Percentiles rank a stretch among this genome's conserved stretches.
Evolutionary conservation across 352 stramenopile species (phyloP).

Genomic region (Pythium scleroteichum): DNA sequence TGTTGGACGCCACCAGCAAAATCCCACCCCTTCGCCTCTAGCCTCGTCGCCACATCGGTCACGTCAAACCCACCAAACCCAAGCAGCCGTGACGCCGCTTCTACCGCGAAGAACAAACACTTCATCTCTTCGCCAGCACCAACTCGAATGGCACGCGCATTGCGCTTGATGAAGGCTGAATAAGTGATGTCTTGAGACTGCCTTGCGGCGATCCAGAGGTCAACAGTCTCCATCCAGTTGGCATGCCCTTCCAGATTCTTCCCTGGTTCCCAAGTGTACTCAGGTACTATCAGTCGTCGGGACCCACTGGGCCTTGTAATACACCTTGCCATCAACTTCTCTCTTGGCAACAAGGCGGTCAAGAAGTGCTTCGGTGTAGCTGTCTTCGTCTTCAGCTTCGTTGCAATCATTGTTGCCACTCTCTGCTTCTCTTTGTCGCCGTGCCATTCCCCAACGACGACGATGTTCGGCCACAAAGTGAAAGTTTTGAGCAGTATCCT

Average conservation of each 20-base stretch:
- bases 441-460: too few species aligned
- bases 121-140: constrained; percentile 9
- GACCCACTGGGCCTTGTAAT: constrained; percentile 4
- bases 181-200: background rate
- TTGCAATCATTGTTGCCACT: too few species aligned
- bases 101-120: background rate
- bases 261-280: constrained; percentile 1
- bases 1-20: background rate
- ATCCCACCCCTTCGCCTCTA: background rate
- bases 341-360: background rate
- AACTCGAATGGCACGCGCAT: background rate
- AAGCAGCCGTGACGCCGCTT: background rate
- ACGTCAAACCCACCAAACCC: background rate
- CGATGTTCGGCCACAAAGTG: too few species aligned
- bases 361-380: background rate
- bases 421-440: too few species aligned
- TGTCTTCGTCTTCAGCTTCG: constrained; percentile 5
- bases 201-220: background rate
- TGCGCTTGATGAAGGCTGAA: constrained; percentile 1
- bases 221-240: constrained; percentile 1
- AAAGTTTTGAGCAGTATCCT: too few species aligned
- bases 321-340: background rate
- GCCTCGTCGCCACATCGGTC: background rate
- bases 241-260: background rate
- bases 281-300: background rate